These are phyloP conservation scores for Cytospora piceicola DNA, from an alignment of 2,329 filamentous ascomycete species.

Conservation along the genomic window DNA sequence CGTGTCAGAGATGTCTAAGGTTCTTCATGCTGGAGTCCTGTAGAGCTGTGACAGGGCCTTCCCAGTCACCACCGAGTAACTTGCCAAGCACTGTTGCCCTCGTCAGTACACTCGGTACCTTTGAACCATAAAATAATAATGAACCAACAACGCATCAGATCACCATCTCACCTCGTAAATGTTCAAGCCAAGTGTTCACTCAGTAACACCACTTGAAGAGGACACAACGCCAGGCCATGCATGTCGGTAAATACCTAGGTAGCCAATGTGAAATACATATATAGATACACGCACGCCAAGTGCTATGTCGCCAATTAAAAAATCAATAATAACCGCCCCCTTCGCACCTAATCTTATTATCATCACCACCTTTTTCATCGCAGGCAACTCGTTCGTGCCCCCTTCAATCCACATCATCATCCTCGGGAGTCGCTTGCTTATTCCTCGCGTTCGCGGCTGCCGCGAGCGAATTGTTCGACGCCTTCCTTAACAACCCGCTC, in stretches of 20 bases:
- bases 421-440: slow-evolving; percentile 32
- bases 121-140: neutral
- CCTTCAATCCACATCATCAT: slow-evolving; percentile 38
- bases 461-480: slow-evolving; percentile 31
- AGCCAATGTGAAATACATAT: slow-evolving; percentile 12
- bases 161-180: neutral
- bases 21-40: neutral
- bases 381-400: neutral
- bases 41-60: neutral
- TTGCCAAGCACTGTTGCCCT: neutral
- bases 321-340: neutral
- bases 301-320: neutral
- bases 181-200: neutral
- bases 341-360: neutral
- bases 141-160: neutral
- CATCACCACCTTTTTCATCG: neutral
- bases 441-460: slow-evolving; percentile 35
- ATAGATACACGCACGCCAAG: neutral
- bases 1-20: neutral
- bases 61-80: neutral
- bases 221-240: slow-evolving; percentile 23
- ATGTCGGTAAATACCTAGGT: slow-evolving; percentile 3
- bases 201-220: slow-evolving; percentile 4
- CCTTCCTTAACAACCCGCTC: slow-evolving; percentile 48
- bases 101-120: neutral